Evolutionary conservation across 192 early-diverging fungal genomes (phyloP), one percentile per base, ranked within the genome.

Genomic region (Coemansia sp.): DNA sequence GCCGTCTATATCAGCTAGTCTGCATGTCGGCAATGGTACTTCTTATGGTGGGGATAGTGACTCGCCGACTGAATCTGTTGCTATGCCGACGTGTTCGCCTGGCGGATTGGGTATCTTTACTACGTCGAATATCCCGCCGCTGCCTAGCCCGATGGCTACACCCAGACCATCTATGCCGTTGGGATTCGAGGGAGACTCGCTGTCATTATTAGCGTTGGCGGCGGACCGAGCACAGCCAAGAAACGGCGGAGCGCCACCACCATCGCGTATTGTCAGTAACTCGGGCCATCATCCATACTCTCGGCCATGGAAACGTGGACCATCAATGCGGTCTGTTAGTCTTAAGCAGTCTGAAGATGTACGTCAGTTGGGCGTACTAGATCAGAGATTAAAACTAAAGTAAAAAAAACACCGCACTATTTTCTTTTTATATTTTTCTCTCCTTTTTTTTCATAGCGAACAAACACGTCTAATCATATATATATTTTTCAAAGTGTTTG

Each of bases 321-420:
- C 76, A n/a, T 39, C 77, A 0, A 66, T 73, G 62, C 71, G 82
- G n/a, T 84, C 82, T 0, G 82, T 84, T 27, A 84, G 82, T 50
- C 40, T 84, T 11, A 76, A 74, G 40, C 82, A 84, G 64, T 76
- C 77, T 0, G 82, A 84, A 49, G 82, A 84, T 40, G 73, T 76
- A 27, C 77, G 82, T 3, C 77, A 79, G 57, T 43, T 84, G 12
- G 78, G 78, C 39, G 77, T 66, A 18, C 65, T 84, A 3, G 82
- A 84, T 64, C 82, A 79, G 53, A 68, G 74, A 34, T 72, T 84
- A 13, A 65, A 55, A 39, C 78, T 84, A 34, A 79, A 84, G 64
- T 84, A 71, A 63, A 63, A 27, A 27, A 27, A 27, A 27, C 24
- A 27, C 29, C 49, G 22, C 11, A 27, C 29, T 27, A 27, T 27